Evolutionary conservation across 2,329 filamentous ascomycete genomes (phyloP), one percentile per base, ranked within the genome.

Genomic region (Neurospora crassa): DNA sequence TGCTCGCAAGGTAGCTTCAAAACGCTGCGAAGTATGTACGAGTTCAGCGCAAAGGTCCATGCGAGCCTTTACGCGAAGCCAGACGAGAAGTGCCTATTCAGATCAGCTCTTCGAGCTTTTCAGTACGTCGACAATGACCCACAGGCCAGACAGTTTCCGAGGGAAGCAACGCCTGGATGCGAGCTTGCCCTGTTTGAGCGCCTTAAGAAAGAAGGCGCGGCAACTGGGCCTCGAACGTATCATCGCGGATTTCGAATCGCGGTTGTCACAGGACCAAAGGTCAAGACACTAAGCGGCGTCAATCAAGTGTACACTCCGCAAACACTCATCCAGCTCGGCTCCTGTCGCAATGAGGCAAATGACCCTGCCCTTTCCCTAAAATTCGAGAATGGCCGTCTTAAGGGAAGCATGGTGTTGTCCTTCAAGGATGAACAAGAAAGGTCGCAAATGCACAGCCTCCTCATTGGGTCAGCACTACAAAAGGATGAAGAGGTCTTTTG

Each of bases 201-300:
- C 75, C 83, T 88, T 0, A 83, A 87, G 37, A 89, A 89, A 70
- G 88, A 93, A 75, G 89, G 86, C 59, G 91, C 92, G 73, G 92
- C 92, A 0, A 90, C 89, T 0, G 93, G 92, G 0, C 87, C 87
- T 68, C 89, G 93, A 63, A 89, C 84, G 70, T 87, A 91, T 77
- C 94, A 97, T 79, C 87, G 91, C 59, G 94, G 94, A 0, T 96
- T 91, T 81, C 89, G 94, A 29, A 82, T 97, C 67, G 88, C 91
- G 10, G 86, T 96, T 18, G 88, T 94, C 42, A 96, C 94, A 0
- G 91, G 91, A 10, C 88, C 92, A 2, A 89, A 87, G 73, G 92
- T 89, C 69, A 93, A 94, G 78, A 92, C 91, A 0, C 82, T 97
- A 43, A 94, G 91, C 78, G 91, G 89, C 63, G 87, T 96, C 69